Evolutionary conservation across 2,329 filamentous ascomycete genomes (phyloP), one percentile per base, ranked within the genome.

Genomic region (Hansfordia pulvinata): DNA sequence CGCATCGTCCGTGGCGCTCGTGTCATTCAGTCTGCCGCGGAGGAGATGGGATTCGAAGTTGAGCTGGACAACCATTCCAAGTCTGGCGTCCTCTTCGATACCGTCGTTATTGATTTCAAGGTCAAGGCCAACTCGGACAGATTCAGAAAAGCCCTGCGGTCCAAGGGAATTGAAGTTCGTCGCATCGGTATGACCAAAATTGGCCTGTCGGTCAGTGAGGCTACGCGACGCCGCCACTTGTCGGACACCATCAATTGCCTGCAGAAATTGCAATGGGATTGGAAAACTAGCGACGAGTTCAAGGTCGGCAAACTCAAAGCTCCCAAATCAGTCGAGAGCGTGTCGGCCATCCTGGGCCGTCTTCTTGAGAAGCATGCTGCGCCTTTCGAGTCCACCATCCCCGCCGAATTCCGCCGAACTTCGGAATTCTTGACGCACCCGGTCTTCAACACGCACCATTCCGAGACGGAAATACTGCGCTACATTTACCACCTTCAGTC

Each of bases 401-500:
- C 77, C 5, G 56, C 64, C 3, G 36, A 47, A 8, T 65, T 93
- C 36, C 71, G 69, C 45, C 71, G 88, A 46, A 77, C 70, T 14
- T 83, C 81, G 1, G 43, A 63, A 10, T 94, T 79, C 54, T 60
- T 96, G 35, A 86, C 81, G 0, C 86, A 96, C 49, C 82, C 84
- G 1, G 83, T 93, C 15, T 96, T 94, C 69, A 94, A 94, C 61
- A 76, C 76, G 2, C 76, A 96, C 50, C 88, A 93, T 55, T 93
- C 85, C 3, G 88, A 96, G 57, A 94, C 88, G 1, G 84, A 94
- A 53, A 69, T 96, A 41, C 63, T 96, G 26, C 78, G 88, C 22
- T 96, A 96, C 56, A 93, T 96, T 42, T 68, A 88, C 47, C 83
- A 93, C 48, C 64, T 96, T 5, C 80, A 93, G 50, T 93, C 85